These are phyloP conservation scores for Cryphonectria carpinicola DNA, from an alignment of 2,329 filamentous ascomycete genomes.

Conservation along the genomic window DNA sequence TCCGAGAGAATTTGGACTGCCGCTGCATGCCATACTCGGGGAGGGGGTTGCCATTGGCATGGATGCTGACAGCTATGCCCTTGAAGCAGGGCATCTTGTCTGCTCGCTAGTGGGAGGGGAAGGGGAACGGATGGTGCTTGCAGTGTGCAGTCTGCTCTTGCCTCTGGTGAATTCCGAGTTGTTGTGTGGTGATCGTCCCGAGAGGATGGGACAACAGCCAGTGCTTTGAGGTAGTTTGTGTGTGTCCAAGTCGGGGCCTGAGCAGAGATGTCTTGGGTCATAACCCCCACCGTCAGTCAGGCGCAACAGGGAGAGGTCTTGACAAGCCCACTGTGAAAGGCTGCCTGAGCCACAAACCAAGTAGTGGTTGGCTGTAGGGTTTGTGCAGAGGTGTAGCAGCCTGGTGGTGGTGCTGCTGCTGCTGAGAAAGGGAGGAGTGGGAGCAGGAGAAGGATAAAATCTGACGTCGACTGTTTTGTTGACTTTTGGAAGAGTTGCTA, in stretches of 20 bases:
- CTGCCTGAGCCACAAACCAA: neutral
- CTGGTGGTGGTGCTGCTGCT: neutral
- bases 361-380: neutral
- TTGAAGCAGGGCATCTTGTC: constrained; percentile 91
- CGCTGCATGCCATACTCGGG: constrained; percentile 94
- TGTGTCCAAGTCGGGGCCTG: neutral
- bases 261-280: constrained; percentile 9
- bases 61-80: constrained; percentile 97
- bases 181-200: neutral
- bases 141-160: neutral
- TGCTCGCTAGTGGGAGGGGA: constrained; percentile 9
- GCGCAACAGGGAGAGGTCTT: neutral
- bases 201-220: constrained; percentile 16
- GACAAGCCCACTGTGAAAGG: neutral
- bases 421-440: neutral
- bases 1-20: constrained; percentile 86
- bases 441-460: constrained; percentile 9
- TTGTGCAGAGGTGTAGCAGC: neutral
- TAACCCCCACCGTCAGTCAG: constrained; percentile 15
- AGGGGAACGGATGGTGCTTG: neutral
- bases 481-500: constrained; percentile 14
- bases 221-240: neutral
- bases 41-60: constrained; percentile 78
- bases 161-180: neutral
- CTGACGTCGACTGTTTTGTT: constrained; percentile 22